Conservation (phyloP, 768 basidiomycete genomes). For the Pisolithus marmoratus region DNA sequence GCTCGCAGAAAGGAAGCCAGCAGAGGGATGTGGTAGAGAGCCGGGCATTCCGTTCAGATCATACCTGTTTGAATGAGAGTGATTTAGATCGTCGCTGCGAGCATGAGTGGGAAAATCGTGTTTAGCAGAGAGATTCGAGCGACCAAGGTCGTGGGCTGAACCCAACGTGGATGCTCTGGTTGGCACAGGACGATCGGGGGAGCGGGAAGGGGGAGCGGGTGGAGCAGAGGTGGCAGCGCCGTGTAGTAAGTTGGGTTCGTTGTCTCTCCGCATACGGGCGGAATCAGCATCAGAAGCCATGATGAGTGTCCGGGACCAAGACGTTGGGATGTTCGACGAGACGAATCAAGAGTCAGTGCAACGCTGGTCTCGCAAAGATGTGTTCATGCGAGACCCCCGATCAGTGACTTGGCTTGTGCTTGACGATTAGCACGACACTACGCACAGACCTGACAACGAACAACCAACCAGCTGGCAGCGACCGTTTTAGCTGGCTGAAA, state of each 20-base stretch:
- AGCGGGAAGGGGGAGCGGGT: constrained; percentile 30
- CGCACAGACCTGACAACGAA: too few relatives aligned
- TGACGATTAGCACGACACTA: too few relatives aligned
- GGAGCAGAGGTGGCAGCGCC: constrained; percentile 31
- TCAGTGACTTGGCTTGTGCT: not conserved
- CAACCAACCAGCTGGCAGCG: too few relatives aligned
- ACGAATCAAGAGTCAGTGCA: constrained; percentile 8
- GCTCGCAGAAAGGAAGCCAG: constrained; percentile 46
- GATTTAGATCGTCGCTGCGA: constrained; percentile 67
- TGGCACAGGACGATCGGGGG: constrained; percentile 52
- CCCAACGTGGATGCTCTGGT: constrained; percentile 62
- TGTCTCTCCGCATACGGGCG: constrained; percentile 23
- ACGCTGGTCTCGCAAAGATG: constrained; percentile 6
- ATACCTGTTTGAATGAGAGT: constrained; percentile 24
- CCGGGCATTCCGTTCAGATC: constrained; percentile 9
- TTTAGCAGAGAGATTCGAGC: constrained; percentile 35
- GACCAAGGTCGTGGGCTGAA: constrained; percentile 47
- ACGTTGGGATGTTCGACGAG: constrained; percentile 1
- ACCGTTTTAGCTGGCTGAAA: too few relatives aligned
- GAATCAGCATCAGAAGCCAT: constrained; percentile 29
- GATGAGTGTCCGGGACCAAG: constrained; percentile 4
- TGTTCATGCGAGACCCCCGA: constrained; percentile 9
- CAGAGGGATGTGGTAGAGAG: constrained; percentile 39
- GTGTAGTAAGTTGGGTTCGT: constrained; percentile 3
- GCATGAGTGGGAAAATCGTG: constrained; percentile 40